Evolutionary conservation across 2,329 filamentous ascomycete species (phyloP).

Genomic region (Cytospora schulzeri): DNA sequence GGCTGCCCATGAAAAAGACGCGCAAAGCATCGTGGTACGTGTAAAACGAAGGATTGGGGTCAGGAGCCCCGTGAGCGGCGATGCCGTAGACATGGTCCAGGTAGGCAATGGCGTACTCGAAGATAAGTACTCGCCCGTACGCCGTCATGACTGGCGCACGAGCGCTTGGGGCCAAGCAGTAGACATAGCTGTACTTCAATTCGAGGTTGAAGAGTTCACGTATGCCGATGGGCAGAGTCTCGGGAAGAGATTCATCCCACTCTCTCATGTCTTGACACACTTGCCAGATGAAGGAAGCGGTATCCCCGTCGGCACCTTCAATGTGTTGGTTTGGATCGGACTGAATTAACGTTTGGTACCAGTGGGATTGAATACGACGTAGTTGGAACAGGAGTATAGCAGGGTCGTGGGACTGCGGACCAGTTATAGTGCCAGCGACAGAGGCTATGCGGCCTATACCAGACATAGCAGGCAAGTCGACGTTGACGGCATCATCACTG

Average conservation of each 20-base stretch:
- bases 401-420: slow-evolving; percentile 61
- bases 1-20: slow-evolving; percentile 73
- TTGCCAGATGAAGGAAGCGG: slow-evolving; percentile 73
- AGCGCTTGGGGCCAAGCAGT: slow-evolving; percentile 81
- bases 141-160: slow-evolving; percentile 72
- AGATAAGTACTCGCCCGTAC: slow-evolving; percentile 78
- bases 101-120: slow-evolving; percentile 85
- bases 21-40: slow-evolving; percentile 88
- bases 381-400: slow-evolving; percentile 80
- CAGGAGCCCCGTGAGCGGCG: slow-evolving; percentile 55
- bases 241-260: slow-evolving; percentile 80
- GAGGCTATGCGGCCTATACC: slow-evolving; percentile 46
- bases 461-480: slow-evolving; percentile 69
- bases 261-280: slow-evolving; percentile 75
- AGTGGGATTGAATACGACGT: slow-evolving; percentile 81
- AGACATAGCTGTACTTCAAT: slow-evolving; percentile 85
- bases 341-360: slow-evolving; percentile 88
- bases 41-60: slow-evolving; percentile 67
- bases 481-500: slow-evolving; percentile 83
- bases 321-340: slow-evolving; percentile 67
- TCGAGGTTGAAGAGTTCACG: slow-evolving; percentile 84
- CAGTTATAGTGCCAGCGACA: slow-evolving; percentile 45
- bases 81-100: slow-evolving; percentile 73
- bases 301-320: slow-evolving; percentile 49
- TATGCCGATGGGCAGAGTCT: slow-evolving; percentile 64